Evolutionary conservation across 73 alveolate species (phyloP).

Genomic region (Effrenium voratum): DNA sequence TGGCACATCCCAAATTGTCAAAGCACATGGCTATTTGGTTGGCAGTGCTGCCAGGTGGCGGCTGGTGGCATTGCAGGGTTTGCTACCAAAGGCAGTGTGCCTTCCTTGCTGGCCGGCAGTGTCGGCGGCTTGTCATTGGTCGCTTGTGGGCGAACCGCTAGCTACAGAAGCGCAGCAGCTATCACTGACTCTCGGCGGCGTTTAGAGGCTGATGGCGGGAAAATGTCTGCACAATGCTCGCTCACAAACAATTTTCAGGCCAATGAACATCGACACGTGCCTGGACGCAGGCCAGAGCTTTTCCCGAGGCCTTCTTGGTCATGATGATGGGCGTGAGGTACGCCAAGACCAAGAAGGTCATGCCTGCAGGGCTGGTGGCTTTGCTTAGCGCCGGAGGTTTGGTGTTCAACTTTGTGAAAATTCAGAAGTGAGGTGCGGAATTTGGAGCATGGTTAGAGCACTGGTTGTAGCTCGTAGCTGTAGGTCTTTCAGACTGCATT

Average conservation of each 20-base stretch:
- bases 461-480: too few relatives aligned
- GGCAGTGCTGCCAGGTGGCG: background rate
- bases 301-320: conserved; percentile 18
- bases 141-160: conserved; percentile 56
- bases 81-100: conserved; percentile 65
- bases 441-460: too few relatives aligned
- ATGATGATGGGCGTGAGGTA: conserved; percentile 50
- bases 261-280: background rate
- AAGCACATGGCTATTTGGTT: background rate
- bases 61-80: conserved; percentile 73
- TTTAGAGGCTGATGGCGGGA: background rate
- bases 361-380: conserved; percentile 85
- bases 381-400: conserved; percentile 49
- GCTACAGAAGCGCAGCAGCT: conserved; percentile 41
- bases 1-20: background rate
- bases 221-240: background rate
- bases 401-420: conserved; percentile 13
- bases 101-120: conserved; percentile 64
- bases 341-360: conserved; percentile 56
- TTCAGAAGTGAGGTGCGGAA: too few relatives aligned
- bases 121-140: conserved; percentile 34
- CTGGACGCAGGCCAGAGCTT: background rate
- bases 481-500: too few relatives aligned
- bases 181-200: conserved; percentile 14
- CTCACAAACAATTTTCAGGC: background rate